Evolutionary conservation across 163 green algal genomes (phyloP).

Genomic region (Scenedesmus sp.): DNA sequence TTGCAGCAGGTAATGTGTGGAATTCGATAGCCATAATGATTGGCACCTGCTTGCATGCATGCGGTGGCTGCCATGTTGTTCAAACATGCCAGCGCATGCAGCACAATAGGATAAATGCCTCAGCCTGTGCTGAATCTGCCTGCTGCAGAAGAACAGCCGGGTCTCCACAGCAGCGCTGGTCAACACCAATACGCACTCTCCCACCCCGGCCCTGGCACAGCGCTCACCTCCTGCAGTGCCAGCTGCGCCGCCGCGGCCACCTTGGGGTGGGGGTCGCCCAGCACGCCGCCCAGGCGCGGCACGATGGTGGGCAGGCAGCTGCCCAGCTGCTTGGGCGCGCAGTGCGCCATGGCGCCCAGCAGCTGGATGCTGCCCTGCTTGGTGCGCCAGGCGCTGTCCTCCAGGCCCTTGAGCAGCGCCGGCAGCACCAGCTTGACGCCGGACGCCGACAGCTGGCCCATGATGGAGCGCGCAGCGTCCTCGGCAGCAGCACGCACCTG

Average conservation of each 20-base stretch:
- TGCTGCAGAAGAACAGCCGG: too few species aligned
- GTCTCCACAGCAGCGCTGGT: too few species aligned
- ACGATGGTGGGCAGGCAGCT: constrained; percentile 94
- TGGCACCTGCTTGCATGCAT: too few species aligned
- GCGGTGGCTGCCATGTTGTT: too few species aligned
- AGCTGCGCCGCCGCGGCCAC: constrained; percentile 87
- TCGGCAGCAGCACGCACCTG: constrained; percentile 73
- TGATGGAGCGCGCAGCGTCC: constrained; percentile 81
- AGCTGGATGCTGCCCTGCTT: constrained; percentile 97
- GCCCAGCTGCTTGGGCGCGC: constrained; percentile 95
- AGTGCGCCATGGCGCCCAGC: constrained; percentile 97
- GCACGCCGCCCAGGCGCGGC: constrained; percentile 83
- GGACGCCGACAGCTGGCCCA: constrained; percentile 79
- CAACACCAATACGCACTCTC: neutral
- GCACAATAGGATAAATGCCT: too few species aligned
- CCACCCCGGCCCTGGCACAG: neutral
- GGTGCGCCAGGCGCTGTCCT: constrained; percentile 90
- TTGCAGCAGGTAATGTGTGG: neutral
- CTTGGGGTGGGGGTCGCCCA: constrained; percentile 90
- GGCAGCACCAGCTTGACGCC: constrained; percentile 97
- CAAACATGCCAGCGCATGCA: too few species aligned
- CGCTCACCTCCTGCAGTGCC: constrained; percentile 83
- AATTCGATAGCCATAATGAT: too few species aligned
- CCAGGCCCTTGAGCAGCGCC: constrained; percentile 85
- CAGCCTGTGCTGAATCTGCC: too few species aligned